A percentile compares a stretch with the other conserved stretches of the same genome.
phyloP scores from a whole-genome alignment of 2,329 filamentous ascomycete species.

The Albifimbria verrucaria region DNA sequence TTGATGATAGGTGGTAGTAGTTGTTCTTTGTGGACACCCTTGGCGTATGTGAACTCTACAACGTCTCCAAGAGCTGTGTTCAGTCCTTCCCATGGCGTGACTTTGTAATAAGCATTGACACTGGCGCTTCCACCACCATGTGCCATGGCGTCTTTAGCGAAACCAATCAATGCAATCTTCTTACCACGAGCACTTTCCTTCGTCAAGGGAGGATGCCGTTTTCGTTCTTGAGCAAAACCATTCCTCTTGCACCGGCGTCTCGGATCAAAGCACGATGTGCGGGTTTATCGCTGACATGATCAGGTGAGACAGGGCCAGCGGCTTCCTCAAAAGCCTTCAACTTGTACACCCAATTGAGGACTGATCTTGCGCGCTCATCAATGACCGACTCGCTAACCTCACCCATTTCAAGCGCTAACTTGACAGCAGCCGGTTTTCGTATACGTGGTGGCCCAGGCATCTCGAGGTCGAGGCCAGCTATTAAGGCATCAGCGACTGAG shows the following conservation, averaged over 20 bases:
- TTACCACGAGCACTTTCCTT: conserved; percentile 16
- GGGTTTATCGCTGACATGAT: conserved; percentile 11
- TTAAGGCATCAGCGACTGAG: conserved; percentile 28
- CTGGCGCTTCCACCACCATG: conserved; percentile 28
- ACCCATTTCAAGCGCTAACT: conserved; percentile 18
- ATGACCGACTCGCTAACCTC: conserved; percentile 17
- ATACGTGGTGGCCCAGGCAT: conserved; percentile 32
- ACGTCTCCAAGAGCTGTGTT: conserved; percentile 15
- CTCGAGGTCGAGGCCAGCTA: conserved; percentile 27
- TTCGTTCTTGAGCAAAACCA: conserved; percentile 64
- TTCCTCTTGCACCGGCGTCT: conserved; percentile 39
- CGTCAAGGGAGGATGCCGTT: conserved; percentile 49
- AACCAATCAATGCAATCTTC: conserved; percentile 27
- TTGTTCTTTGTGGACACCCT: conserved; percentile 17
- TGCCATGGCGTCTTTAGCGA: conserved; percentile 24
- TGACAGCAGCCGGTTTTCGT: conserved; percentile 16
- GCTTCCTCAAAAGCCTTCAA: conserved; percentile 16
- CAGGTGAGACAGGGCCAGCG: neutral
- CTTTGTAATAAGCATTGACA: conserved; percentile 27
- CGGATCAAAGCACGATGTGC: conserved; percentile 21
- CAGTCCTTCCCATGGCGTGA: conserved; percentile 27
- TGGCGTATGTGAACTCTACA: conserved; percentile 18
- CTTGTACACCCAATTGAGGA: conserved; percentile 26
- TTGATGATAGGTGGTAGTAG: conserved; percentile 13
- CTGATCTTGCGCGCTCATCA: conserved; percentile 22